These are phyloP conservation scores for Plasmopara viticola DNA, from an alignment of 352 stramenopile species.

Conservation along the genomic window DNA sequence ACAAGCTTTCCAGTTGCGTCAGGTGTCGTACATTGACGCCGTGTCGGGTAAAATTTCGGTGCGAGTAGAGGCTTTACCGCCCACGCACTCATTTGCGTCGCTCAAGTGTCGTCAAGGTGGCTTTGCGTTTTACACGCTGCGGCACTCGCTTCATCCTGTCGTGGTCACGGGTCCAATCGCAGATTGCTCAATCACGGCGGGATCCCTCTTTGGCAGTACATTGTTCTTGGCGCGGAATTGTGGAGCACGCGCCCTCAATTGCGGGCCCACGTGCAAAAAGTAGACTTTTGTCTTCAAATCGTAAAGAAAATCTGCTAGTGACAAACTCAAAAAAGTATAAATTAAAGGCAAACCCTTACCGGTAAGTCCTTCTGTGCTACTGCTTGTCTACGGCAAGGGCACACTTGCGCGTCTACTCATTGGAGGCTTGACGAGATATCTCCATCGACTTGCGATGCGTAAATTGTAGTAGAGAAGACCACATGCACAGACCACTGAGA, in stretches of 20 bases:
- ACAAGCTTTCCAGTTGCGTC: conserved; percentile 32
- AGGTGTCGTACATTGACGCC: conserved; percentile 55
- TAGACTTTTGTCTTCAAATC: conserved; percentile 4
- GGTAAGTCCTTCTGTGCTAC: no score
- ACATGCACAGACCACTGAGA: conserved; percentile 41
- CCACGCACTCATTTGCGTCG: conserved; percentile 48
- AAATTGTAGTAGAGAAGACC: conserved; percentile 63
- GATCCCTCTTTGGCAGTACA: conserved; percentile 73
- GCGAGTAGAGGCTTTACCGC: conserved; percentile 33
- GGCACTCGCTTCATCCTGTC: conserved; percentile 65
- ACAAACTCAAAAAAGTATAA: no score
- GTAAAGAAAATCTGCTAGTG: no score
- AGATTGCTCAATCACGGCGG: conserved; percentile 66
- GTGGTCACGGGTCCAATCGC: conserved; percentile 78
- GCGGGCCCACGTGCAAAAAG: conserved; percentile 18
- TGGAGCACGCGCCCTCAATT: conserved; percentile 40
- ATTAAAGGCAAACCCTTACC: no score
- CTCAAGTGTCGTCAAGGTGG: conserved; percentile 63
- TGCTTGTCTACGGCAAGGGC: no score
- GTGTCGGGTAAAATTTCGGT: conserved; percentile 42
- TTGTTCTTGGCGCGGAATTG: conserved; percentile 68
- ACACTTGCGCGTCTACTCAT: not conserved
- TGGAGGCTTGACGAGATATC: conserved; percentile 61
- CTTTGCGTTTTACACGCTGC: conserved; percentile 75
- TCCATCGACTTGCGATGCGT: conserved; percentile 60